Conservation (phyloP, 192 early-diverging fungal genomes). For the Obelidium mucronatum region DNA sequence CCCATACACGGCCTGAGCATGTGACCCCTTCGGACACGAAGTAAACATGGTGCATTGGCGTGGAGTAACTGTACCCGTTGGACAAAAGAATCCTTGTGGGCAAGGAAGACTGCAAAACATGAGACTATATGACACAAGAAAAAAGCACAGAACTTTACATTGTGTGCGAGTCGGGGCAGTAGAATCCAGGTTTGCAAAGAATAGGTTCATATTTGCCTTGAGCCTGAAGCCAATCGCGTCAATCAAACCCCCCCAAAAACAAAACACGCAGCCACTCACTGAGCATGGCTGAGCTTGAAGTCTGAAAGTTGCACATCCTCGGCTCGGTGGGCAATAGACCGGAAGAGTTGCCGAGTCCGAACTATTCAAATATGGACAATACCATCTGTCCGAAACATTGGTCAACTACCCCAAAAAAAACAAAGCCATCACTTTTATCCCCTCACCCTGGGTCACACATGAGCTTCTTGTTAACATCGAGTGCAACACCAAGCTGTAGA, state of each 20-base stretch:
- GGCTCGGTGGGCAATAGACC: slow-evolving; percentile 40
- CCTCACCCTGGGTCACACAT: slow-evolving; percentile 44
- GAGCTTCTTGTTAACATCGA: slow-evolving; percentile 33
- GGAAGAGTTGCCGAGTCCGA: slow-evolving; percentile 38
- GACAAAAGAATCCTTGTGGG: slow-evolving; percentile 44
- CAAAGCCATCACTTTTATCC: too few species aligned
- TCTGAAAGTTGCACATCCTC: slow-evolving; percentile 35
- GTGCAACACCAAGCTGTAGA: slow-evolving; percentile 14
- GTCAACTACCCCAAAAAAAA: not conserved
- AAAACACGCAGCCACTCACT: slow-evolving; percentile 25
- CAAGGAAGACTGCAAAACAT: slow-evolving; percentile 14
- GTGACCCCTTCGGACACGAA: slow-evolving; percentile 25
- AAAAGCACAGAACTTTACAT: not conserved
- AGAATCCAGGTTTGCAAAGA: slow-evolving; percentile 48
- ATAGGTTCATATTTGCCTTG: slow-evolving; percentile 51
- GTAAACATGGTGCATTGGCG: slow-evolving; percentile 35
- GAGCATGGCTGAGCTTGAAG: slow-evolving; percentile 32
- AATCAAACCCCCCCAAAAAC: not conserved
- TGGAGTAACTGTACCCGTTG: slow-evolving; percentile 39
- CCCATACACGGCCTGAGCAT: slow-evolving; percentile 20
- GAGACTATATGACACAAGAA: too few species aligned
- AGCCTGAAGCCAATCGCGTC: slow-evolving; percentile 13
- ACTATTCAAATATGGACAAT: slow-evolving; percentile 44
- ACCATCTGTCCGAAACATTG: slow-evolving; percentile 24
- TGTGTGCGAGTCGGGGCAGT: slow-evolving; percentile 48